Conservation (phyloP, 2,329 filamentous ascomycete species). For the Botrytis squamosa region DNA sequence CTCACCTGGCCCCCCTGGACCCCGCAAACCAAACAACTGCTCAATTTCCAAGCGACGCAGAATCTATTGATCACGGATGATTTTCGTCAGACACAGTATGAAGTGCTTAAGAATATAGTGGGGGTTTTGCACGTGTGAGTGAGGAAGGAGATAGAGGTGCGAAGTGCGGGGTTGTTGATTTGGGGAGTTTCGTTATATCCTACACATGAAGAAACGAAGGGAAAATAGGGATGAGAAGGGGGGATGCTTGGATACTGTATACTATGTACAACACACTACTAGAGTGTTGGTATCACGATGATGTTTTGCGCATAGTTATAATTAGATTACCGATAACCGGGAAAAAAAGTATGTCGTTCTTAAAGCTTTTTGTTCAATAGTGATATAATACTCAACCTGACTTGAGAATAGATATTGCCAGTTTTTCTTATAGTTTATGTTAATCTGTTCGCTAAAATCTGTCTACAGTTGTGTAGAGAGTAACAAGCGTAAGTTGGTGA, state of each 20-base stretch:
- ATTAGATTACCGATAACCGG: background rate
- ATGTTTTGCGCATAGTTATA: background rate
- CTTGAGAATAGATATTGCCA: background rate
- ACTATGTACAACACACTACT: background rate
- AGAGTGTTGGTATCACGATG: background rate
- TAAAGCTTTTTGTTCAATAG: background rate
- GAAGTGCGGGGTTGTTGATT: background rate
- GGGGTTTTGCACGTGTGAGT: background rate
- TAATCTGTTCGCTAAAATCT: background rate
- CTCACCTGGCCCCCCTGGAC: slow-evolving; percentile 39
- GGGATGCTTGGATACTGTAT: background rate
- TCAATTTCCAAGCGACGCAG: background rate
- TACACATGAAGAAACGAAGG: background rate
- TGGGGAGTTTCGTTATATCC: background rate
- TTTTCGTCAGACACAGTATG: background rate
- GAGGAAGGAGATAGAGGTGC: background rate
- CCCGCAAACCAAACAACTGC: background rate
- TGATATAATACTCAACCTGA: background rate
- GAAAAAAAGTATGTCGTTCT: background rate
- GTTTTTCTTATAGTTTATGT: background rate
- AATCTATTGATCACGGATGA: background rate
- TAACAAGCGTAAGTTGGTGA: background rate
- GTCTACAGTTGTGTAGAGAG: background rate
- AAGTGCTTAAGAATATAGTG: background rate
- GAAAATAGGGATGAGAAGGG: background rate